Base-by-base conservation (phyloP, 345 rosid genomes). In the Hypericum androsaemum region DNA sequence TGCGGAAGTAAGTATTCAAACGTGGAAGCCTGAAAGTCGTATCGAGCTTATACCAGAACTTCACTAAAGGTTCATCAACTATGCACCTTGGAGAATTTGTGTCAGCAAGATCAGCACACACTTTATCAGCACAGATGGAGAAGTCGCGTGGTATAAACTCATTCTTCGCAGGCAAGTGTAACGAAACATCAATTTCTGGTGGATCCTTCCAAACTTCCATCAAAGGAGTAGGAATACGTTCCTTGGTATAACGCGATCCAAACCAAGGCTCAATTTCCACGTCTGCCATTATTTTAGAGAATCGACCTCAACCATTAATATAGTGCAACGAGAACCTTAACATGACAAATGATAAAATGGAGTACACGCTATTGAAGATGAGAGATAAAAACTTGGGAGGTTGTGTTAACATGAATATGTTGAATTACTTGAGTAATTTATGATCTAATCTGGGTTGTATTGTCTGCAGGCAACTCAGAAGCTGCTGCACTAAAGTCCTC, bases 11-110 rank as follows among this genome's bases (percentile, higher is more conserved):
- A 39, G 88, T 59, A 75, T 85, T 92, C 43, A 83, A 89, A 45
- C 96, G 96, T 51, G 96, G 98, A 59, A 79, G 69, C 75, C 80
- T 87, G 57, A 88, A 88, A 43, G 86, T 75, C 46, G 63, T 69
- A 54, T 92, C 98, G 35, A 78, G 89, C 84, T 92, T 92, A 83
- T 84, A 83, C 98, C 98, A 92, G 50, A 92, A 66, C 77, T 81
- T 88, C 75, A 92, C 77, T 49, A 75, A 62, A 12, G 95, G 84
- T 60, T 85, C 90, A 39, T 88, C 88, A 59, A 83, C 59, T 60
- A 92, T 74, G 57, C 90, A 88, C 57, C 52, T 72, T 36, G 95
- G 96, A 60, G 70, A 73, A 37, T 75, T 54, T 52, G 64, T 56
- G 52, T 43, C 63, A 48, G 60, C 61, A 56, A 56, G 56, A 52